A percentile compares a stretch with the other conserved stretches of the same genome.
Conservation (phyloP, 768 basidiomycete genomes). For the Symmetrospora coprosmae region DNA sequence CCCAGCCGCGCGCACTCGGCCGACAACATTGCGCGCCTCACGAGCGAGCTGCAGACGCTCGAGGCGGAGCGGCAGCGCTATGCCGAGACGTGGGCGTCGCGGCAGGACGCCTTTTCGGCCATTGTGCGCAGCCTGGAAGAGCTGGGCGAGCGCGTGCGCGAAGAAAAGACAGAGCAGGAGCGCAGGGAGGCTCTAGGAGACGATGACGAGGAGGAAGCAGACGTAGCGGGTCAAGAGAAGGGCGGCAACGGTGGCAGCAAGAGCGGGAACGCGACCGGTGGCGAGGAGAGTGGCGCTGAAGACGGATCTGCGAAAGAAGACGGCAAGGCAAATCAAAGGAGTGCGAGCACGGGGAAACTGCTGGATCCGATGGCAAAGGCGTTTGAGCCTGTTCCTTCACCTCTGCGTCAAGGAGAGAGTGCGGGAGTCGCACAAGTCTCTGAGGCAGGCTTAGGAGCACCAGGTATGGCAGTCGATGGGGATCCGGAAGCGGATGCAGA, state of each 20-base stretch:
- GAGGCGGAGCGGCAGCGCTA: slow-evolving; percentile 16
- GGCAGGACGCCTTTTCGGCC: slow-evolving; percentile 18
- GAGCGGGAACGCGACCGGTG: too few relatives aligned
- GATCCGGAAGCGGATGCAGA: not conserved
- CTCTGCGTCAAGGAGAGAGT: not conserved
- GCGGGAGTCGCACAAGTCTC: not conserved
- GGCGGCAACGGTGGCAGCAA: not conserved
- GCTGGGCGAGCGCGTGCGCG: slow-evolving; percentile 4
- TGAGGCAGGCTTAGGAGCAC: not conserved
- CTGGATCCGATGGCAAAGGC: not conserved
- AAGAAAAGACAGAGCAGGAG: slow-evolving; percentile 22
- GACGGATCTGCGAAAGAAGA: not conserved
- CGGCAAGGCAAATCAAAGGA: not conserved
- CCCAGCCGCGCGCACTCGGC: not conserved
- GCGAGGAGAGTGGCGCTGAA: slow-evolving; percentile 8
- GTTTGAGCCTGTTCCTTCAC: slow-evolving; percentile 5
- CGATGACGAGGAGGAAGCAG: slow-evolving; percentile 1
- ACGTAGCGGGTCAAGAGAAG: not conserved
- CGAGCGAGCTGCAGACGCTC: slow-evolving; percentile 17
- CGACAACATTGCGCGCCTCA: slow-evolving; percentile 10
- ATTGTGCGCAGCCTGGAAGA: slow-evolving; percentile 20
- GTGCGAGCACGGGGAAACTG: not conserved
- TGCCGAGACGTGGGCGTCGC: slow-evolving; percentile 2
- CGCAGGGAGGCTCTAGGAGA: slow-evolving; percentile 16
- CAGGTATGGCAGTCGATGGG: not conserved